Percentiles rank a stretch among this genome's conserved stretches.
phyloP scores from a whole-genome alignment of 345 rosid genomes.

The Ceriops tagal region DNA sequence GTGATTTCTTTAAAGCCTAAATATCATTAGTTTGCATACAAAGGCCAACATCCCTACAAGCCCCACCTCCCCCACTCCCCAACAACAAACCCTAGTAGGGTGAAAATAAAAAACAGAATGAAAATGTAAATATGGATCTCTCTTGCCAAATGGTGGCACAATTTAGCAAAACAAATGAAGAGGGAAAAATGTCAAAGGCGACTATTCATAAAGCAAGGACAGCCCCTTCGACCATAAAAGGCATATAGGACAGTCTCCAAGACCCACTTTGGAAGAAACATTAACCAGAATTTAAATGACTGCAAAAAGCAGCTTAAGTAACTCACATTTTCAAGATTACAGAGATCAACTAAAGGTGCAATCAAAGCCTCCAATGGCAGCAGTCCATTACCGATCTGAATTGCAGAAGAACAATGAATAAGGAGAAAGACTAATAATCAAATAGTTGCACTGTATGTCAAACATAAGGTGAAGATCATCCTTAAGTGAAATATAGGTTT shows the following conservation, averaged over 20 bases:
- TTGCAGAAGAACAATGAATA: constrained; percentile 11
- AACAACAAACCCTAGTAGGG: too few relatives aligned
- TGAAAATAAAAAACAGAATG: too few relatives aligned
- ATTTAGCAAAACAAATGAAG: too few relatives aligned
- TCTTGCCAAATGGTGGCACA: too few relatives aligned
- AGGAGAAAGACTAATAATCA: constrained; percentile 6
- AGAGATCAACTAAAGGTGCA: constrained; percentile 66
- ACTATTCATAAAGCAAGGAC: not conserved
- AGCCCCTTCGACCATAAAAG: not conserved
- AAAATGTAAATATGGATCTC: too few relatives aligned
- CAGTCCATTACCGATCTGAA: constrained; percentile 68
- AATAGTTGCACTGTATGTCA: not conserved
- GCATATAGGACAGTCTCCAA: not conserved
- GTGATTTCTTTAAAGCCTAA: too few relatives aligned
- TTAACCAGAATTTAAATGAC: not conserved
- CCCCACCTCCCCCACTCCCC: too few relatives aligned
- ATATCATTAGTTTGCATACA: too few relatives aligned
- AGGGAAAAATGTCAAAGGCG: not conserved
- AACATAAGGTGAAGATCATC: not conserved
- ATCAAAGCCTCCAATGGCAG: constrained; percentile 53
- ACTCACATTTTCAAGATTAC: constrained; percentile 60
- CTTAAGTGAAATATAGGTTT: not conserved
- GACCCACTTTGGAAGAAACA: not conserved
- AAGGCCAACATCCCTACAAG: too few relatives aligned
- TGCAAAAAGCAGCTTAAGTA: constrained; percentile 1